Evolutionary conservation across 306 rosid species (phyloP), one percentile per base, ranked within the genome.

Genomic region (Castanea crenata): DNA sequence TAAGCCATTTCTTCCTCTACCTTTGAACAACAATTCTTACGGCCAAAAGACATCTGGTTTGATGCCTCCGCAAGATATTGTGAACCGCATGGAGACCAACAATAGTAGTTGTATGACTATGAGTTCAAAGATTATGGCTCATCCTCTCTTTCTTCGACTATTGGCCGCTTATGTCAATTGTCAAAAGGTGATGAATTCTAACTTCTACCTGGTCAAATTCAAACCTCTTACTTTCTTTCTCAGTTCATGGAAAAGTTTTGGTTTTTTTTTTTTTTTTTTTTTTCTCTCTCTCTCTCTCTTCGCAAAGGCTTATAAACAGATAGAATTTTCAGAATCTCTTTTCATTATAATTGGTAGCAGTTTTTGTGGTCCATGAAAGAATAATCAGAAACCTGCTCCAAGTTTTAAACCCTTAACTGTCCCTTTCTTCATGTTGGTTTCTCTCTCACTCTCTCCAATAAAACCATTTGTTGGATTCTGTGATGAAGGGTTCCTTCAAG

Each of bases 61-160:
- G 41, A 57, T 41, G 63, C 72, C 75, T 5, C 13, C 57, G 38
- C 87, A 76, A 9, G 69, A 69, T 18, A 76, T 65, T 78, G 32
- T 79, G 69, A 63, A 38, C 71, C 54, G 14, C 55, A 58, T 74
- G 71, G 59, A 73, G 14, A 55, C 61, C 69, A 82, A 78, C 68
- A 71, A 78, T 62, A 71, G 49, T 21, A 5, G 25, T 21, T 41
- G 63, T 31, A 58, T 76, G 71, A 80, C 56, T 31, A 58, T 76
- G 71, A 80, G 69, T 70, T 81, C 84, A 18, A 80, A 88, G 79
- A 63, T 84, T 19, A 80, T 88, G 84, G 75, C 78, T 61, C 90
- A 89, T 46, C 84, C 88, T 64, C 81, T 89, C 44, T 87, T 76
- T 70, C 80, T 85, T 68, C 77, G 80, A 31, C 85, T 86, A 74